Conservation (phyloP, 768 basidiomycete species). For the Tricholomella constricta region DNA sequence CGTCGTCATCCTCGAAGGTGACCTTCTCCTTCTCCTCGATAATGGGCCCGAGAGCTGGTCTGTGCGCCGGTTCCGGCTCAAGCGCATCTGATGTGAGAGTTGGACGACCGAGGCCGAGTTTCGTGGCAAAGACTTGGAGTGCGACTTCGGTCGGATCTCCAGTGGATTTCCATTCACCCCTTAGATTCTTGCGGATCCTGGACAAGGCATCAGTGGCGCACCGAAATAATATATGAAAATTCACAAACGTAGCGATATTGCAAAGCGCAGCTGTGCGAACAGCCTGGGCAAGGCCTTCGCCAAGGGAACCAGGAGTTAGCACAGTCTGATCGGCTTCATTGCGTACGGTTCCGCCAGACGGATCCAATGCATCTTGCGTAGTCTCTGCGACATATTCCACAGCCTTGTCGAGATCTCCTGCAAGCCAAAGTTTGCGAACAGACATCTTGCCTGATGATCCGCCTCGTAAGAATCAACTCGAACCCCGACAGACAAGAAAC, state of each 20-base stretch:
- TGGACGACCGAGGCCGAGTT: slow-evolving; percentile 44
- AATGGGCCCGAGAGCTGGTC: slow-evolving; percentile 29
- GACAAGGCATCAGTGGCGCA: neutral
- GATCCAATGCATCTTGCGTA: slow-evolving; percentile 34
- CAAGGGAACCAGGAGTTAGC: slow-evolving; percentile 20
- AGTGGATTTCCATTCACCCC: slow-evolving; percentile 48
- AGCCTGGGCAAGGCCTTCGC: slow-evolving; percentile 26
- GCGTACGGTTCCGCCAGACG: slow-evolving; percentile 26
- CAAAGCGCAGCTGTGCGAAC: neutral
- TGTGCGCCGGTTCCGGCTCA: slow-evolving; percentile 16
- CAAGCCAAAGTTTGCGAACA: slow-evolving; percentile 41
- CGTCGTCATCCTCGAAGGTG: slow-evolving; percentile 19
- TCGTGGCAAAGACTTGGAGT: slow-evolving; percentile 54
- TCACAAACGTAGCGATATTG: slow-evolving; percentile 5
- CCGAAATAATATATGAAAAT: neutral
- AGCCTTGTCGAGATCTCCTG: slow-evolving; percentile 24
- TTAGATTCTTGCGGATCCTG: slow-evolving; percentile 38
- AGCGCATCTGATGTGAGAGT: slow-evolving; percentile 27
- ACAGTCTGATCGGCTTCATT: slow-evolving; percentile 22
- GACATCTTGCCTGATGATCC: slow-evolving; percentile 38
- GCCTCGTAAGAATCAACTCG: neutral
- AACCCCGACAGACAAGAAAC: neutral
- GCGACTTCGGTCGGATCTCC: slow-evolving; percentile 63
- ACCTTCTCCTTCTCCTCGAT: slow-evolving; percentile 28
- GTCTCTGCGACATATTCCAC: slow-evolving; percentile 35